Evolutionary conservation across 345 rosid genomes (phyloP).

Genomic region (Pistacia atlantica): DNA sequence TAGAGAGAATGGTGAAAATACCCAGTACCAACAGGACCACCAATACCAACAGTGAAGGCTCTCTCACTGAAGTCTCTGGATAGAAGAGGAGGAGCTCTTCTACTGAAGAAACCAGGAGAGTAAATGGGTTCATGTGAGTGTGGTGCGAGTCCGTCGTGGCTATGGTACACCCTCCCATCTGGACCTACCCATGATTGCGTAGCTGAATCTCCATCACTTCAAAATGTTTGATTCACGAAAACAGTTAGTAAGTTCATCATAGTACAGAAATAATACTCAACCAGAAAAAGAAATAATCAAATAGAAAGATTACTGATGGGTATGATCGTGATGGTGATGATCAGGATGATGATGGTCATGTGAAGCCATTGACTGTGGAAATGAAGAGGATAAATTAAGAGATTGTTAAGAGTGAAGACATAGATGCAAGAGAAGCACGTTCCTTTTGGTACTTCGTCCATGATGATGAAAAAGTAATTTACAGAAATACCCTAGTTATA

Average conservation of each 20-base stretch:
- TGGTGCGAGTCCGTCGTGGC: constrained; percentile 98
- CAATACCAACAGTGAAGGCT: constrained; percentile 95
- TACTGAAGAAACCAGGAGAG: constrained; percentile 91
- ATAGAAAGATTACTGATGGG: constrained; percentile 32
- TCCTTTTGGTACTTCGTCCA: no score
- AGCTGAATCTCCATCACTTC: constrained; percentile 19
- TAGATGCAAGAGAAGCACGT: background rate
- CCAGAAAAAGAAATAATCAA: background rate
- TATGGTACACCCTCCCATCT: constrained; percentile 83
- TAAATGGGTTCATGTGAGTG: constrained; percentile 98
- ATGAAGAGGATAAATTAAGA: background rate
- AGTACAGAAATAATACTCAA: constrained; percentile 4
- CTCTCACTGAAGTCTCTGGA: constrained; percentile 80
- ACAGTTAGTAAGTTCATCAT: background rate
- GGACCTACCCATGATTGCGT: constrained; percentile 63
- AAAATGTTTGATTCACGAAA: constrained; percentile 27
- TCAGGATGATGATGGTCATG: constrained; percentile 25
- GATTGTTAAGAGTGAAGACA: background rate
- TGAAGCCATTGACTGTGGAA: constrained; percentile 14
- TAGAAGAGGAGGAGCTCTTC: constrained; percentile 81
- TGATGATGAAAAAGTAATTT: no score
- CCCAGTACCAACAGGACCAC: constrained; percentile 99
- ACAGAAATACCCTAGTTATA: background rate
- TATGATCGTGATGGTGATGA: constrained; percentile 14
- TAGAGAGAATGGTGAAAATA: constrained; percentile 24